Evolutionary conservation across 441 rosid genomes (phyloP).

Genomic region (Monsonia emarginata): DNA sequence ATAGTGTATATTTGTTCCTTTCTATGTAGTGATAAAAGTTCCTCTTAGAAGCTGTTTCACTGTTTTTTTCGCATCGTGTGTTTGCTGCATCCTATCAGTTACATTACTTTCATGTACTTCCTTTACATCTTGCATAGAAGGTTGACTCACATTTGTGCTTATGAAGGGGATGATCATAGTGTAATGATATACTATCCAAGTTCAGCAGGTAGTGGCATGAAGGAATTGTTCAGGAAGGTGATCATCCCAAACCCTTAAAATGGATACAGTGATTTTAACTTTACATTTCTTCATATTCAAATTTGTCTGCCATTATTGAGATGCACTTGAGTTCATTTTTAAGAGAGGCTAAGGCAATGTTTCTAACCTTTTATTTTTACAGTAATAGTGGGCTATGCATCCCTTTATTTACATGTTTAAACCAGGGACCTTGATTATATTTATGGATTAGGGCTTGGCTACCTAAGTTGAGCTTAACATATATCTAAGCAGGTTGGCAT

Average conservation of each 20-base stretch:
- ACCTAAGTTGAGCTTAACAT: neutral
- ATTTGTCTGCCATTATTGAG: neutral
- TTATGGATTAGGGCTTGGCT: neutral
- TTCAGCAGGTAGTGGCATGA: constrained; percentile 99
- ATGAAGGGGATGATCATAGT: constrained; percentile 90
- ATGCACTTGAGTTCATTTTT: neutral
- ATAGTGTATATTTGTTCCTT: neutral
- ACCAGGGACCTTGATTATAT: neutral
- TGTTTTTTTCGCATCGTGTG: neutral
- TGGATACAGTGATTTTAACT: neutral
- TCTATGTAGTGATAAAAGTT: neutral
- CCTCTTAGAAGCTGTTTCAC: neutral
- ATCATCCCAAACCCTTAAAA: neutral
- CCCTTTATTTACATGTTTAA: neutral
- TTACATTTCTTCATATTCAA: neutral
- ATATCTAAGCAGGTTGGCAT: neutral
- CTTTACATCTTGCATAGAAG: constrained; percentile 17
- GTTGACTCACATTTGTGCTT: constrained; percentile 19
- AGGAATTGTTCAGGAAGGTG: constrained; percentile 97
- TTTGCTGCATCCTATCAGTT: neutral
- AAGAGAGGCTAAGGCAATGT: neutral
- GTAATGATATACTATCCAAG: constrained; percentile 99
- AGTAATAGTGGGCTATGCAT: neutral
- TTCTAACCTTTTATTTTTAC: neutral
- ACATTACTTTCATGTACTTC: constrained; percentile 9